A percentile compares a stretch with the other conserved stretches of the same genome.
These are phyloP conservation scores for Stephania cephalantha DNA, from an alignment of 164 flowering plant genomes.

Conservation along the genomic window DNA sequence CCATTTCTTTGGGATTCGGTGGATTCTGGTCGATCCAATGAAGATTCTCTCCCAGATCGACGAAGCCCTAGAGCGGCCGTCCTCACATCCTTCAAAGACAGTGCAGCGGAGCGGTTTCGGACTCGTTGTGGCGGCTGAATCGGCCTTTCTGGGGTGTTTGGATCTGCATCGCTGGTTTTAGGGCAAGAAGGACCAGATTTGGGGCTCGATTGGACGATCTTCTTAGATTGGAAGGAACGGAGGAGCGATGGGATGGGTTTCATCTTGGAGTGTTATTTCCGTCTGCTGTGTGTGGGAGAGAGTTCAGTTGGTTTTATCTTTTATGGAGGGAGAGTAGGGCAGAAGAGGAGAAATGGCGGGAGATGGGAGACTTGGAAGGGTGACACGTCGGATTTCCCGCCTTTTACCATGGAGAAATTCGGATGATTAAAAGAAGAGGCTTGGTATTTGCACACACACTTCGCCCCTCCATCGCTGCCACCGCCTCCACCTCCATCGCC, in stretches of 20 bases:
- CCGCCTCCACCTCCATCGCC: too few relatives aligned
- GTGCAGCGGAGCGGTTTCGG: slow-evolving; percentile 19
- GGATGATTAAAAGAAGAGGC: too few relatives aligned
- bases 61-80: slow-evolving; percentile 24
- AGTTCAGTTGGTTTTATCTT: background rate
- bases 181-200: background rate
- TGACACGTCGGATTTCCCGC: background rate
- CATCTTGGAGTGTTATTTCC: background rate
- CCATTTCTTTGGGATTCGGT: background rate
- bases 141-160: slow-evolving; percentile 37
- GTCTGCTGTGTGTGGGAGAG: background rate
- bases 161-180: slow-evolving; percentile 9
- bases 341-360: background rate
- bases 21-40: slow-evolving; percentile 2
- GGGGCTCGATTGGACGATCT: slow-evolving; percentile 14
- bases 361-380: background rate
- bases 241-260: slow-evolving; percentile 14
- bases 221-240: slow-evolving; percentile 29
- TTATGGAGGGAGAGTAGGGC: background rate
- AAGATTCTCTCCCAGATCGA: background rate
- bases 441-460: too few relatives aligned
- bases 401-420: background rate
- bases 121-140: slow-evolving; percentile 20
- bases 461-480: too few relatives aligned
- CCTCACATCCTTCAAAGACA: slow-evolving; percentile 32